A percentile compares a stretch with the other conserved stretches of the same genome.
Evolutionary conservation across 2,329 filamentous ascomycete genomes (phyloP).

Genomic region (Aureobasidium uvarum): DNA sequence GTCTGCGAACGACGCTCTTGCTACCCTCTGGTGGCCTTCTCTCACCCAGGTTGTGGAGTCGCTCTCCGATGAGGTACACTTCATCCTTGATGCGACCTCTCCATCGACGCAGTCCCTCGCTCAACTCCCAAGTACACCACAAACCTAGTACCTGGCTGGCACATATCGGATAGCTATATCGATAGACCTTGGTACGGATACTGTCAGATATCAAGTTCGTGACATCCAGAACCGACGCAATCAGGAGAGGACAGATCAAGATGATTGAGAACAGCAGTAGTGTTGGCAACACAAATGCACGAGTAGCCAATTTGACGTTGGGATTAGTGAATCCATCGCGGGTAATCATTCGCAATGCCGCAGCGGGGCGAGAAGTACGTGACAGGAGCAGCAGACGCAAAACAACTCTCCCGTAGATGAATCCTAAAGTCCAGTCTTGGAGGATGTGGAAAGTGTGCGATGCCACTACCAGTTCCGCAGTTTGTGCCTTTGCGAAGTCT

Average conservation of each 20-base stretch:
- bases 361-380: slow-evolving; percentile 67
- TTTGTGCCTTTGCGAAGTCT: background rate
- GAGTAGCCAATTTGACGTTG: slow-evolving; percentile 73
- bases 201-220: slow-evolving; percentile 14
- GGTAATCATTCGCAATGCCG: slow-evolving; percentile 71
- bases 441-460: slow-evolving; percentile 78
- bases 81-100: slow-evolving; percentile 82
- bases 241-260: slow-evolving; percentile 61
- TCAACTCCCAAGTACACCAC: slow-evolving; percentile 52
- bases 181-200: slow-evolving; percentile 48
- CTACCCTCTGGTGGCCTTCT: slow-evolving; percentile 40
- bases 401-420: slow-evolving; percentile 83
- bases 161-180: slow-evolving; percentile 71
- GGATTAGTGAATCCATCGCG: slow-evolving; percentile 73
- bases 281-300: slow-evolving; percentile 80
- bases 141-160: slow-evolving; percentile 49
- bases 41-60: slow-evolving; percentile 90
- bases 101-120: slow-evolving; percentile 69
- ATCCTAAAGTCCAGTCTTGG: slow-evolving; percentile 89
- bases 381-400: slow-evolving; percentile 67
- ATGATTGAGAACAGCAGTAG: slow-evolving; percentile 60
- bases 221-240: slow-evolving; percentile 49
- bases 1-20: slow-evolving; percentile 36
- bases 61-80: slow-evolving; percentile 91
- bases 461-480: background rate